Conservation (phyloP, 2,329 filamentous ascomycete genomes). For the Myotisia sp. region DNA sequence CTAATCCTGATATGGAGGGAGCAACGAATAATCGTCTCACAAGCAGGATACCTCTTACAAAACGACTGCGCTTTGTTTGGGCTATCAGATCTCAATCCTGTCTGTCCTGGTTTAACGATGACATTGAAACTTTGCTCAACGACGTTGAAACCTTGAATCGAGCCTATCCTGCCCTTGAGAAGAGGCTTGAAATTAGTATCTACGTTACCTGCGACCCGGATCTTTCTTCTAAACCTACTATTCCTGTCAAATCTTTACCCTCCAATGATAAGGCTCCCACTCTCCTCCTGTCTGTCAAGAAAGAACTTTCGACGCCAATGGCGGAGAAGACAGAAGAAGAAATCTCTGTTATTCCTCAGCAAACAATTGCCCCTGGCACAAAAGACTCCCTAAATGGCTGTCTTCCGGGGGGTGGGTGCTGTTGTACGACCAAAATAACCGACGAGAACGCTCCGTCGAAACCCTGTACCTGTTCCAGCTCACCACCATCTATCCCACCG, state of each 20-base stretch:
- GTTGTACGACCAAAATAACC: conserved; percentile 36
- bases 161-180: conserved; percentile 19
- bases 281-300: neutral
- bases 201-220: conserved; percentile 42
- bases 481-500: conserved; percentile 12
- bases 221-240: neutral
- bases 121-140: conserved; percentile 33
- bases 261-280: conserved; percentile 17
- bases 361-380: conserved; percentile 3
- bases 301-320: conserved; percentile 9
- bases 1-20: conserved; percentile 1
- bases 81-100: conserved; percentile 42
- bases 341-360: too few species aligned
- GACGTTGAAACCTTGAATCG: conserved; percentile 29
- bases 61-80: conserved; percentile 43
- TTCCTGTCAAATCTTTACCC: neutral
- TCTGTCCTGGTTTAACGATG: conserved; percentile 38
- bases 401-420: conserved; percentile 28
- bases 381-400: conserved; percentile 10
- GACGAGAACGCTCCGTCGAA: conserved; percentile 29
- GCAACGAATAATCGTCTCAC: neutral
- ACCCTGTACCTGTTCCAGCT: conserved; percentile 26
- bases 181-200: conserved; percentile 38
- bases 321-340: too few species aligned
- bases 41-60: conserved; percentile 20